phyloP scores from a whole-genome alignment of 805 yeast genomes.

The Candida hispaniensis region DNA sequence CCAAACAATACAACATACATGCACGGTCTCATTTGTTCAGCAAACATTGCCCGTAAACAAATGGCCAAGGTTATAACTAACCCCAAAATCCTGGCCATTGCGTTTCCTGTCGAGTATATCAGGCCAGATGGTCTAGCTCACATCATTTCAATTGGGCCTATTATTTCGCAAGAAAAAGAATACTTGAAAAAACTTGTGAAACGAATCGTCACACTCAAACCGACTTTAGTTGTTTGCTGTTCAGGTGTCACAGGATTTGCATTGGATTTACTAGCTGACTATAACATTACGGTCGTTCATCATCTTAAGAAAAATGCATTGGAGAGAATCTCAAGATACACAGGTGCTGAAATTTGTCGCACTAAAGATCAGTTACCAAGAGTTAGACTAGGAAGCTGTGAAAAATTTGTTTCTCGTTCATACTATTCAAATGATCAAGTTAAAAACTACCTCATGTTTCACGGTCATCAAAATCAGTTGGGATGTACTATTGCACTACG shows the following conservation, averaged over 20 bases:
- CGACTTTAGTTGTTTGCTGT: slow-evolving; percentile 69
- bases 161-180: slow-evolving; percentile 79
- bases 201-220: slow-evolving; percentile 62
- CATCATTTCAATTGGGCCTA: slow-evolving; percentile 71
- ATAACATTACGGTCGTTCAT: slow-evolving; percentile 71
- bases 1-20: slow-evolving; percentile 50
- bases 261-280: slow-evolving; percentile 52
- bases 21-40: slow-evolving; percentile 78
- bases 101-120: slow-evolving; percentile 82
- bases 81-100: slow-evolving; percentile 71
- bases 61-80: slow-evolving; percentile 57
- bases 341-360: slow-evolving; percentile 74
- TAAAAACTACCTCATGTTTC: slow-evolving; percentile 67
- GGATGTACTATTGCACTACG: slow-evolving; percentile 86
- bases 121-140: slow-evolving; percentile 59
- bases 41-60: slow-evolving; percentile 62
- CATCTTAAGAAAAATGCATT: slow-evolving; percentile 75
- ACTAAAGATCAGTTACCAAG: slow-evolving; percentile 76
- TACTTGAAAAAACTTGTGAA: slow-evolving; percentile 72
- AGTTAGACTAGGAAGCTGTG: slow-evolving; percentile 68
- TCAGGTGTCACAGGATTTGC: slow-evolving; percentile 79
- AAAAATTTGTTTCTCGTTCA: slow-evolving; percentile 56
- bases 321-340: slow-evolving; percentile 62
- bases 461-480: slow-evolving; percentile 59
- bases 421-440: slow-evolving; percentile 41